Percentiles rank a stretch among this genome's conserved stretches.
phyloP scores from a whole-genome alignment of 2,329 filamentous ascomycete species.

The Fusarium ambrosium region DNA sequence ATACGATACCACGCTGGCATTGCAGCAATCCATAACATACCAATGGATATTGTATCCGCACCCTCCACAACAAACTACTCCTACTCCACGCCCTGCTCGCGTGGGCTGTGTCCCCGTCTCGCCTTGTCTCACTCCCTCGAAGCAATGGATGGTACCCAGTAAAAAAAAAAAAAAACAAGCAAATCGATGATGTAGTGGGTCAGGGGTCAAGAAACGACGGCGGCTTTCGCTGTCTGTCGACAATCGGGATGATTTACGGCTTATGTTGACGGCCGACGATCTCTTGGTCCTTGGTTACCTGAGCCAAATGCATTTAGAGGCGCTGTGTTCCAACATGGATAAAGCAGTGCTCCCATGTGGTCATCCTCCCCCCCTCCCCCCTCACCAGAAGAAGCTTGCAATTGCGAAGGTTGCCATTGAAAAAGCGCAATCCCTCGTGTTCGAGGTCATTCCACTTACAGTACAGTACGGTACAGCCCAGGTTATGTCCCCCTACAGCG shows the following conservation, averaged over 20 bases:
- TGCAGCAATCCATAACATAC: neutral
- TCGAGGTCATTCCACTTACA: constrained; percentile 1
- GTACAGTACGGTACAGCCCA: constrained; percentile 18
- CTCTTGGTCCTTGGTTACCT: neutral
- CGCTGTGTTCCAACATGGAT: neutral
- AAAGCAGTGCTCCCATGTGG: neutral
- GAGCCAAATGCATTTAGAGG: constrained; percentile 25
- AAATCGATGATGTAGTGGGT: constrained; percentile 46
- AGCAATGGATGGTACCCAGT: neutral
- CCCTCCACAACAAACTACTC: constrained; percentile 4
- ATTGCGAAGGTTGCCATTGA: constrained; percentile 15
- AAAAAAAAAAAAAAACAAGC: neutral
- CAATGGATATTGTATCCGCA: neutral
- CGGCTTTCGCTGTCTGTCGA: constrained; percentile 27
- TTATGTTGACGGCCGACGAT: constrained; percentile 13
- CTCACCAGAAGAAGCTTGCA: constrained; percentile 6
- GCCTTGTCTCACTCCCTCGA: neutral
- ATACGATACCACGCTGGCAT: constrained; percentile 1
- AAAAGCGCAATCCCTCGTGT: constrained; percentile 9
- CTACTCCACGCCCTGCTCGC: constrained; percentile 7
- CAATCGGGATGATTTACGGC: constrained; percentile 31
- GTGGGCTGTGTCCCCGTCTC: constrained; percentile 17
- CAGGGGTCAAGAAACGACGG: constrained; percentile 43
- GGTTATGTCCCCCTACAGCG: constrained; percentile 44
- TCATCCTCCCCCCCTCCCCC: neutral